phyloP scores from a whole-genome alignment of 2,329 filamentous ascomycete species.

The Colletotrichum tofieldiae region DNA sequence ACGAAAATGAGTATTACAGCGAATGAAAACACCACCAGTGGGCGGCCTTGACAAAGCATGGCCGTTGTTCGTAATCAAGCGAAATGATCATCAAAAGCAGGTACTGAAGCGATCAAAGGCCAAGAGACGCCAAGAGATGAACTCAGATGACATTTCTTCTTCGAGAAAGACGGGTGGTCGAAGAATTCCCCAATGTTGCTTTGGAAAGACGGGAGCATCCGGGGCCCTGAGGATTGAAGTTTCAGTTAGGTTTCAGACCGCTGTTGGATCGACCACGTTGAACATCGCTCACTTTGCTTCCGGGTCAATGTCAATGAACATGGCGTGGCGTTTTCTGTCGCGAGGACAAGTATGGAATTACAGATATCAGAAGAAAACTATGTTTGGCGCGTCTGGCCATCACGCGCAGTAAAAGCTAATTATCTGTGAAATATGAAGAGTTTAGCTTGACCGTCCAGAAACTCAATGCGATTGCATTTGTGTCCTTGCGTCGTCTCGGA shows the following conservation, averaged over 20 bases:
- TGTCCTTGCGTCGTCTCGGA: neutral
- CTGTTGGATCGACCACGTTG: neutral
- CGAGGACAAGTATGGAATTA: neutral
- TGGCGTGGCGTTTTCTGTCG: neutral
- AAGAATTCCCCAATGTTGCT: neutral
- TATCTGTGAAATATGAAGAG: neutral
- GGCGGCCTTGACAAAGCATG: conserved; percentile 37
- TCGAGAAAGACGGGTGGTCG: neutral
- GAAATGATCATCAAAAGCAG: conserved; percentile 8
- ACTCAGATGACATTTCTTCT: neutral
- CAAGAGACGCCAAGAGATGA: conserved; percentile 5
- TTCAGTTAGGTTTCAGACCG: conserved; percentile 35
- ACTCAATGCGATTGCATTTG: neutral
- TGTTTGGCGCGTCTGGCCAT: neutral
- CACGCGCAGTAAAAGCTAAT: no score
- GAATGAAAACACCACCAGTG: conserved; percentile 29
- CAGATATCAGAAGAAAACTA: neutral
- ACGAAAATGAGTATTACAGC: conserved; percentile 24
- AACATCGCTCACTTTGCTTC: neutral
- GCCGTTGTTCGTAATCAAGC: conserved; percentile 12
- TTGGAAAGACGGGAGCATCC: neutral
- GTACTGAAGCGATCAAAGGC: neutral
- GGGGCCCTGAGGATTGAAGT: neutral
- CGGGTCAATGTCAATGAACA: no score
- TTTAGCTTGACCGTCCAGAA: neutral